Conservation (phyloP, 805 yeast genomes). For the Blastobotrys chiropterorum region DNA sequence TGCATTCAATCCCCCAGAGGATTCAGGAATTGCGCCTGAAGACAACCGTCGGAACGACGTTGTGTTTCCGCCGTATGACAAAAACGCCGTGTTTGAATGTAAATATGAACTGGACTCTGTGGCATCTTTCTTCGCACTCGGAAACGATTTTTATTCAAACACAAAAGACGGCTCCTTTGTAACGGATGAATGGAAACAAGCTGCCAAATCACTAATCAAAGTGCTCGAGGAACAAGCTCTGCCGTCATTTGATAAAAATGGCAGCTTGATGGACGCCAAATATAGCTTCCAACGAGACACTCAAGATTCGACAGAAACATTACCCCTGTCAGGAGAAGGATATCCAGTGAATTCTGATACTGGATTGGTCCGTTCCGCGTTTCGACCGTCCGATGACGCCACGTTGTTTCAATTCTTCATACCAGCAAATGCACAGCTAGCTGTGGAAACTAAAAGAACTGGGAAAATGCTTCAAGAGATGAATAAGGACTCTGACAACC, state of each 20-base stretch:
- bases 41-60: slow-evolving; percentile 40
- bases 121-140: slow-evolving; percentile 71
- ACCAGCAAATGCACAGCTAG: slow-evolving; percentile 78
- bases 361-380: slow-evolving; percentile 73
- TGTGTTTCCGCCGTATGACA: slow-evolving; percentile 66
- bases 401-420: slow-evolving; percentile 72
- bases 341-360: slow-evolving; percentile 71
- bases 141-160: slow-evolving; percentile 55
- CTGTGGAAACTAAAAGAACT: slow-evolving; percentile 50
- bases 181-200: slow-evolving; percentile 51
- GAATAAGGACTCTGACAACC: slow-evolving; percentile 5
- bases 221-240: slow-evolving; percentile 55
- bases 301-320: slow-evolving; percentile 71
- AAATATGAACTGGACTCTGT: slow-evolving; percentile 83
- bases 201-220: slow-evolving; percentile 44
- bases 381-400: slow-evolving; percentile 86
- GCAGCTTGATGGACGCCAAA: slow-evolving; percentile 41
- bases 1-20: slow-evolving; percentile 80
- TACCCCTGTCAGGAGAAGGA: slow-evolving; percentile 72
- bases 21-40: slow-evolving; percentile 38
- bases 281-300: slow-evolving; percentile 74
- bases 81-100: slow-evolving; percentile 75
- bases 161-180: slow-evolving; percentile 31
- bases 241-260: slow-evolving; percentile 44
- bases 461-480: slow-evolving; percentile 18